A percentile compares a stretch with the other conserved stretches of the same genome.
Conservation (phyloP, 2,329 filamentous ascomycete species). For the Seiridium unicorne region DNA sequence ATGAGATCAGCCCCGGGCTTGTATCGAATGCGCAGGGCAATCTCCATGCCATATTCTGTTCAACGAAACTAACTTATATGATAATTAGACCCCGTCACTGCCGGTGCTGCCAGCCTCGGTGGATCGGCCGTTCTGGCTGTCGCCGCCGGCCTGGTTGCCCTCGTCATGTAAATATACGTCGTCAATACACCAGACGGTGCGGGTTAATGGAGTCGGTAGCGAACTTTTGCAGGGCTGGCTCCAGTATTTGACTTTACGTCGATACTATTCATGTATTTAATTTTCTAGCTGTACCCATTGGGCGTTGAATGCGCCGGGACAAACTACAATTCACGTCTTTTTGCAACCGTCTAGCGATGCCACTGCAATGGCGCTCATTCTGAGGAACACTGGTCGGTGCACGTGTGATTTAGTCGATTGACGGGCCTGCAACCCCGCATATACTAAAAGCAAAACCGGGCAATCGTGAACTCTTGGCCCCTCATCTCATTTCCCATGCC, state of each 20-base stretch:
- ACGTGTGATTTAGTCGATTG: background rate
- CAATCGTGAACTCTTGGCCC: too few relatives aligned
- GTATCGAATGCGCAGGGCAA: too few relatives aligned
- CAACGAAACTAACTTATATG: too few relatives aligned
- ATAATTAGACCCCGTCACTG: constrained; percentile 33
- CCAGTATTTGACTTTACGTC: background rate
- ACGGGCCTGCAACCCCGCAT: too few relatives aligned
- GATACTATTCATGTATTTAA: constrained; percentile 34
- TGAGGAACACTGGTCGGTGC: background rate
- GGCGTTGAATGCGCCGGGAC: constrained; percentile 11
- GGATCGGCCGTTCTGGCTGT: constrained; percentile 41
- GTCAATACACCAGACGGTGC: constrained; percentile 30
- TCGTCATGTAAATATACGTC: constrained; percentile 47
- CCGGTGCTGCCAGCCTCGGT: constrained; percentile 51
- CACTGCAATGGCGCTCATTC: background rate
- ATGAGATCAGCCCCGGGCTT: too few relatives aligned
- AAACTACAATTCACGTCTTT: constrained; percentile 7
- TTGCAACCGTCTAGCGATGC: background rate
- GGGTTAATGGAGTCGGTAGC: background rate
- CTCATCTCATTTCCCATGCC: too few relatives aligned
- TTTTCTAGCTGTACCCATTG: constrained; percentile 42
- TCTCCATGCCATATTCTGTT: too few relatives aligned
- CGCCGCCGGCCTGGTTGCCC: constrained; percentile 53
- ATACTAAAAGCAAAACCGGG: too few relatives aligned
- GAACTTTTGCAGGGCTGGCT: background rate